Evolutionary conservation across 768 basidiomycete genomes (phyloP), one percentile per base, ranked within the genome.

Genomic region (Pleurotus citrinopileatus): DNA sequence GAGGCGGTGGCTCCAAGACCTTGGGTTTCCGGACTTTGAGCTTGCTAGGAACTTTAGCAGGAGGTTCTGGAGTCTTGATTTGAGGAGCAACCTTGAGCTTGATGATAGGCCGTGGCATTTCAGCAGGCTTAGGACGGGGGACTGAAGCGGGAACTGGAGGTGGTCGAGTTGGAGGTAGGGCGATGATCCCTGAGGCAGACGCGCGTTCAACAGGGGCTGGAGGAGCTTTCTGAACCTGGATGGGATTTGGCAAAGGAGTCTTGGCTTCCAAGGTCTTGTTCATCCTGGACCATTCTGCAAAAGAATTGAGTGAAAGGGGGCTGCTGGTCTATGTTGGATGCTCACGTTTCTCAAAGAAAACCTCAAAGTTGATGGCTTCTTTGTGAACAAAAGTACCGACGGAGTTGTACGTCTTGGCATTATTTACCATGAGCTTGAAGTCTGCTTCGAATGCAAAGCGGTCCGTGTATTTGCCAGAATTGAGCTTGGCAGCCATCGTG

Each of bases 341-440:
- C 89, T 53, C 63, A 94, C 94, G 78, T 72, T 89, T 91, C 59
- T 96, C 89, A 60, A 98, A 96, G 63, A 88, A 86, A 0, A 71
- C 75, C 61, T 96, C 91, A 36, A 98, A 71, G 23, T 78, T 76
- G 34, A 88, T 74, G 0, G 92, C 89, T 59, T 91, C 86, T 42
- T 82, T 86, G 59, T 89, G 83, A 6, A 87, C 90, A 53, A 78
- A 86, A 52, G 83, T 86, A 23, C 83, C 83, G 10, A 79, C 70
- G 19, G 76, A 70, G 64, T 97, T 98, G 75, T 96, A 99, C 15
- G 76, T 74, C 64, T 89, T 89, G 19, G 94, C 91, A 62, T 99
- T 99, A 42, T 73, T 65, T 43, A 94, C 81, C 85, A 98, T 93
- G 51, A 96, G 80, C 54, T 79, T 83, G 68, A 98, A 89, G 67